A percentile compares a stretch with the other conserved stretches of the same genome.
These are phyloP conservation scores for Bonia amplexicaulis DNA, from an alignment of 176 grass and related monocot species.

Conservation along the genomic window DNA sequence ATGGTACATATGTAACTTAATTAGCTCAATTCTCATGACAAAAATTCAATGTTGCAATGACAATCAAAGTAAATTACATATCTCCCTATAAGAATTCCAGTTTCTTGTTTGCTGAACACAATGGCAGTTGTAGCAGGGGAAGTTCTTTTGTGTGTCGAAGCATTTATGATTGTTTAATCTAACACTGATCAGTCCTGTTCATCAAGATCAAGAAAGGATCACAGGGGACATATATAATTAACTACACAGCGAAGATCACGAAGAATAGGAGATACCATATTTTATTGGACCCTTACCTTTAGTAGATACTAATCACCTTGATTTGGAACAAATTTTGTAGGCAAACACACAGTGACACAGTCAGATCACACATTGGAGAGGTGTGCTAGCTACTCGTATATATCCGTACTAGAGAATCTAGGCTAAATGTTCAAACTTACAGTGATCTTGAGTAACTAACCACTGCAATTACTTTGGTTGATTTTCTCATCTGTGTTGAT, in stretches of 20 bases:
- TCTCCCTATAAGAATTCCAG: background rate
- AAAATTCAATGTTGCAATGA: background rate
- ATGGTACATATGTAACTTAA: background rate
- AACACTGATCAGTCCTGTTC: constrained; percentile 10
- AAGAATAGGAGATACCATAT: constrained; percentile 14
- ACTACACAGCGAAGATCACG: constrained; percentile 25
- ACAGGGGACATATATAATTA: constrained; percentile 15
- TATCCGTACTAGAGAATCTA: constrained; percentile 10
- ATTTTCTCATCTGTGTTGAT: background rate
- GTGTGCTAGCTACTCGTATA: background rate
- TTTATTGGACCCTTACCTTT: background rate
- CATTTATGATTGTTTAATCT: background rate
- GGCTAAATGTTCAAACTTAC: background rate
- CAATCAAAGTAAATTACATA: background rate
- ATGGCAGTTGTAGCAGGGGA: background rate
- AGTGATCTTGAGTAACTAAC: background rate
- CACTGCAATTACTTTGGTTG: background rate
- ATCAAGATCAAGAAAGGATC: constrained; percentile 25
- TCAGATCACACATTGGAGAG: background rate
- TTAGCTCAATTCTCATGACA: background rate
- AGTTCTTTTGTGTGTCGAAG: background rate
- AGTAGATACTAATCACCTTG: constrained; percentile 18
- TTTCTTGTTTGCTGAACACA: background rate
- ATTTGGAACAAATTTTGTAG: background rate
- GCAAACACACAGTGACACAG: background rate